Evolutionary conservation across 2,329 filamentous ascomycete species (phyloP), one percentile per base, ranked within the genome.

Genomic region (Aspergillus glaucus): DNA sequence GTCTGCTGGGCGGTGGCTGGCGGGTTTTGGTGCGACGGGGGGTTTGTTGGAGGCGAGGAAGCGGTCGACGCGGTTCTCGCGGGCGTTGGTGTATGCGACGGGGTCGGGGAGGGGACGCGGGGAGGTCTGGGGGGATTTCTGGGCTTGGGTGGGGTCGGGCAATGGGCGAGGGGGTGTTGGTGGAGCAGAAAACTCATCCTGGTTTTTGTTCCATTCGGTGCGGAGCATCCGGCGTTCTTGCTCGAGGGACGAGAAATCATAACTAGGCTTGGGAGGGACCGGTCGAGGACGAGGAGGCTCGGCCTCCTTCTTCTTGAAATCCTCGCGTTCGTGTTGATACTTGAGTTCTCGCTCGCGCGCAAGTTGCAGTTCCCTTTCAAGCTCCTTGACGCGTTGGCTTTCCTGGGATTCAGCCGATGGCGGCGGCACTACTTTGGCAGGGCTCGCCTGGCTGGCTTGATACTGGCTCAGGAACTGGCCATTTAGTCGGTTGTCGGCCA

Each of bases 401-500:
- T 92, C 80, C 2, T 74, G 68, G 21, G 72, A 74, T 51, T 70
- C 78, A 47, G 15, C 37, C 7, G 15, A 19, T 21, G 17, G 6
- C 10, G 17, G 26, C 75, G 68, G 17, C 62, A 61, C 62, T 62
- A 50, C 69, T 64, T 58, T 60, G 58, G 62, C 14, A 15, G 60
- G 56, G 47, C 67, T 62, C 52, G 75, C 67, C 63, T 87, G 82
- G 56, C 88, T 84, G 17, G 85, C 82, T 65, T 88, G 86, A 64
- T 95, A 95, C 63, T 95, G 87, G 62, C 87, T 92, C 45, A 95
- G 78, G 59, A 85, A 91, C 63, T 95, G 90, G 2, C 90, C 90
- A 51, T 84, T 85, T 19, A 95, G 75, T 53, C 84, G 81, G 34
- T 78, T 76, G 58, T 90, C 84, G 60, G 80, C 85, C 53, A 73